Evolutionary conservation across 805 yeast genomes (phyloP), one percentile per base, ranked within the genome.

Genomic region (Metschnikowia lachancei): DNA sequence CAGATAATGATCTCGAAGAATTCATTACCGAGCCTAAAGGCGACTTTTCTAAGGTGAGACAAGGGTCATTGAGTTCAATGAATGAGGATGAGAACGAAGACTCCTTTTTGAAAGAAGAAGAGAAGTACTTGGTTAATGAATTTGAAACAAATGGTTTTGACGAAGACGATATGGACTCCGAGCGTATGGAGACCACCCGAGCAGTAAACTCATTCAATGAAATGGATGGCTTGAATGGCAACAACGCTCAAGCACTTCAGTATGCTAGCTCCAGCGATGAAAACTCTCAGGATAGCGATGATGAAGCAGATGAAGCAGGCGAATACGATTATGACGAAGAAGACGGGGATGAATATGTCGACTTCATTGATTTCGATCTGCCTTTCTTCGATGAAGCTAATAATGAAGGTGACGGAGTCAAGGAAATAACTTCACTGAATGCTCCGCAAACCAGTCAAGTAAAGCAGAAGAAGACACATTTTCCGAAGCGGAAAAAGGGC

Each of bases 81-180:
- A 67, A 63, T 35, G 68, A 61, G 28, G 71, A 64, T 17, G 73
- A 67, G 11, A 62, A 61, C 46, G 61, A 66, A 31, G 72, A 67
- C 38, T 65, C 64, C 14, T 73, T 73, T 43, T 58, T 72, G 45
- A 64, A 65, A 45, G 76, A 73, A 53, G 77, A 73, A 55, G 76
- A 71, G 49, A 65, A 65, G 53, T 73, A 68, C 48, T 62, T 73
- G 50, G 76, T 72, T 16, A 70, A 70, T 47, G 76, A 73, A 54
- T 71, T 74, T 48, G 77, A 72, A 51, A 70, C 61, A 37, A 70
- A 75, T 41, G 77, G 77, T 8, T 71, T 73, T 53, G 70, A 71
- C 50, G 76, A 70, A 30, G 76, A 70, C 38, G 76, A 72, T 33
- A 69, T 66, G 2, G 64, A 57, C 16, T 45, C 64, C n/a, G 67